A percentile compares a stretch with the other conserved stretches of the same genome.
These are phyloP conservation scores for Corinectria fuckeliana DNA, from an alignment of 2,329 filamentous ascomycete species.

Conservation along the genomic window DNA sequence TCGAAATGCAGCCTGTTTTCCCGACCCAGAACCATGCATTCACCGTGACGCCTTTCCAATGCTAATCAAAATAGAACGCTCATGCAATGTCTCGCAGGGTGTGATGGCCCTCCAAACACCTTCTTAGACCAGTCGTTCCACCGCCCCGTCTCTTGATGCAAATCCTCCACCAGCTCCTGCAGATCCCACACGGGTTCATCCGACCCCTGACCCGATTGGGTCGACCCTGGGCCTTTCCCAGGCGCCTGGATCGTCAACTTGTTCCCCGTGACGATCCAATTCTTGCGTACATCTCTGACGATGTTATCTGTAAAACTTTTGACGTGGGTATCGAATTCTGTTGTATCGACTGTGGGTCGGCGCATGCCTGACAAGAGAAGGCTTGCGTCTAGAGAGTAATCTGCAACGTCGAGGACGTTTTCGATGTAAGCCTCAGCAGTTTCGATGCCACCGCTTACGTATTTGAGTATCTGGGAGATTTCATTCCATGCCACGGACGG, in stretches of 20 bases:
- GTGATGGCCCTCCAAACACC: conserved; percentile 21
- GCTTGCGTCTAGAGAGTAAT: conserved; percentile 21
- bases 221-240: conserved; percentile 40
- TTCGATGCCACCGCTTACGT: conserved; percentile 24
- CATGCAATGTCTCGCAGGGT: background rate
- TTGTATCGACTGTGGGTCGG: background rate
- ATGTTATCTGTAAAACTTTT: conserved; percentile 52
- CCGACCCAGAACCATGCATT: background rate
- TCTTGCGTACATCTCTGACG: conserved; percentile 51
- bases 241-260: conserved; percentile 49
- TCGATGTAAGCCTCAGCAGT: conserved; percentile 28
- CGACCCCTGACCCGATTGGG: conserved; percentile 47
- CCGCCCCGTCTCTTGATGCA: conserved; percentile 40
- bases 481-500: conserved; percentile 27
- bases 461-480: conserved; percentile 22
- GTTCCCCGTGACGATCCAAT: conserved; percentile 48
- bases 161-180: conserved; percentile 38
- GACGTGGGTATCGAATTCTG: conserved; percentile 40
- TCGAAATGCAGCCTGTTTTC: conserved; percentile 15
- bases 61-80: conserved; percentile 38
- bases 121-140: conserved; percentile 46
- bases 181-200: conserved; percentile 41
- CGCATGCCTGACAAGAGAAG: conserved; percentile 33
- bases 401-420: conserved; percentile 24
- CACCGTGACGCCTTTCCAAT: conserved; percentile 33